Conservation (phyloP, 2,329 filamentous ascomycete genomes). For the Colletotrichum zoysiae region DNA sequence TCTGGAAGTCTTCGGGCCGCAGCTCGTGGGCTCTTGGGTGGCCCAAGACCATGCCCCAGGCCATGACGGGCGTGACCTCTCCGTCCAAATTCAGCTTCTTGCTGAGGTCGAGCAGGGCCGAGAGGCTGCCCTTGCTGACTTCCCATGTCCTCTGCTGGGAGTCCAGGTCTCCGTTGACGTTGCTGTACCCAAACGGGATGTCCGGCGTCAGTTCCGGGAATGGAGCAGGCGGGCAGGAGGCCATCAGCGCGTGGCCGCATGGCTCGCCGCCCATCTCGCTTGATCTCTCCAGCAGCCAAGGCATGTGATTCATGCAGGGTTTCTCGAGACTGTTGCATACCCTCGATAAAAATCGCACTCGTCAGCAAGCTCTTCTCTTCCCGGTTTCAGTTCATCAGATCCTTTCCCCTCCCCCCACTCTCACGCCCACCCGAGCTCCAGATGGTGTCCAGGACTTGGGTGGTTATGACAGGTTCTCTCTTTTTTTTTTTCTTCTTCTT, state of each 20-base stretch:
- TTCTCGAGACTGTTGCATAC: conserved; percentile 80
- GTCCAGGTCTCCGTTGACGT: conserved; percentile 51
- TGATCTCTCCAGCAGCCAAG: conserved; percentile 76
- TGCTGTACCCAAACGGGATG: conserved; percentile 65
- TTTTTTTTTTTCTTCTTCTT: conserved; percentile 40
- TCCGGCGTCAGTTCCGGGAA: conserved; percentile 63
- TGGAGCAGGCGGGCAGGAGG: conserved; percentile 83
- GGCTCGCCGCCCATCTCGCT: conserved; percentile 73
- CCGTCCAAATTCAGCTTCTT: conserved; percentile 85
- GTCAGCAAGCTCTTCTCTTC: conserved; percentile 57
- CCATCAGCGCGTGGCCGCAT: conserved; percentile 94
- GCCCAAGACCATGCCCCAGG: conserved; percentile 84
- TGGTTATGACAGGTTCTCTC: conserved; percentile 25
- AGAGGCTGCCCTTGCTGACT: conserved; percentile 79
- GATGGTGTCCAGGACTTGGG: conserved; percentile 33
- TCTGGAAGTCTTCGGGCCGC: conserved; percentile 75
- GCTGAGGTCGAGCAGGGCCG: conserved; percentile 87
- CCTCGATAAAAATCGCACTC: conserved; percentile 53
- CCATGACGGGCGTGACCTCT: conserved; percentile 96
- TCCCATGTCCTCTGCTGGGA: conserved; percentile 83
- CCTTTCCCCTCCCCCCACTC: conserved; percentile 4
- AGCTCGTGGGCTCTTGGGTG: conserved; percentile 78
- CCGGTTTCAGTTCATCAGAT: conserved; percentile 30
- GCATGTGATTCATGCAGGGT: conserved; percentile 92
- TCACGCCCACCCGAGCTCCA: conserved; percentile 35